These are phyloP conservation scores for Penicillium samsonianum DNA, from an alignment of 495 filamentous ascomycete genomes.

Conservation along the genomic window DNA sequence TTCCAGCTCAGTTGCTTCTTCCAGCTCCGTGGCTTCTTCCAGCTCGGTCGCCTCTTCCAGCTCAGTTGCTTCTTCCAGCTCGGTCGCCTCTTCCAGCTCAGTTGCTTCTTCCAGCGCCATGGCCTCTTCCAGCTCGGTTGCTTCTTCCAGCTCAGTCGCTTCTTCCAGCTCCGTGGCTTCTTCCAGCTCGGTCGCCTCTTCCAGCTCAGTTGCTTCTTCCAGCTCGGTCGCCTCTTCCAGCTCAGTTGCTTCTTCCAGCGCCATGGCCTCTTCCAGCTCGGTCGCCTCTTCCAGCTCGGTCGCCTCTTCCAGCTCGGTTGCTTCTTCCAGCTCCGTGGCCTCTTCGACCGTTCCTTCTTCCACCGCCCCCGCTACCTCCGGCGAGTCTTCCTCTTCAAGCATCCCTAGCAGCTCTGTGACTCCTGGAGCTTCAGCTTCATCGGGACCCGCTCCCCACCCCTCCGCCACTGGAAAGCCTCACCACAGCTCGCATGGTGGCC, in stretches of 20 bases:
- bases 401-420: neutral
- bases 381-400: neutral
- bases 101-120: constrained; percentile 18
- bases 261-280: constrained; percentile 11
- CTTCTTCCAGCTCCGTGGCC: constrained; percentile 6
- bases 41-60: constrained; percentile 15
- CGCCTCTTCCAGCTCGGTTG: constrained; percentile 12
- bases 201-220: neutral
- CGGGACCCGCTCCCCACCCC: neutral
- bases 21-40: constrained; percentile 17
- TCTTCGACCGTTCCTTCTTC: constrained; percentile 12
- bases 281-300: neutral
- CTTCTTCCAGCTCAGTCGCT: constrained; percentile 12
- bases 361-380: neutral
- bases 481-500: constrained; percentile 11
- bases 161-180: constrained; percentile 6
- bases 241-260: constrained; percentile 2
- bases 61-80: constrained; percentile 16
- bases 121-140: constrained; percentile 1
- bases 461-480: constrained; percentile 4
- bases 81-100: constrained; percentile 14
- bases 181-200: constrained; percentile 10
- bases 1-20: constrained; percentile 14
- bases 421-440: neutral
- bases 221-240: constrained; percentile 9